Evolutionary conservation across 73 alveolate genomes (phyloP).

Genomic region (Symbiodinium pilosum): DNA sequence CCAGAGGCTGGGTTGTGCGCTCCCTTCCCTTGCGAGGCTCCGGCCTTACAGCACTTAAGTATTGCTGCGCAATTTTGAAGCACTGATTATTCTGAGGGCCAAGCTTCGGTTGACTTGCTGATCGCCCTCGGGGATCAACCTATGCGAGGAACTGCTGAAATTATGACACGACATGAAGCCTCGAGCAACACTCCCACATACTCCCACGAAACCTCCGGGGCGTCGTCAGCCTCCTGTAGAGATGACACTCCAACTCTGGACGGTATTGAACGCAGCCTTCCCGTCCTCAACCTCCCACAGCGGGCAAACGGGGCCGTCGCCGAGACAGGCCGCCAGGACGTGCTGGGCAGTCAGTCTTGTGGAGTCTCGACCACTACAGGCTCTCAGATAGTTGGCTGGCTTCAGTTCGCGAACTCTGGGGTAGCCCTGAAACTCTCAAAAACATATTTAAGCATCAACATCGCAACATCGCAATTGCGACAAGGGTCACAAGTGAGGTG

Average conservation of each 20-base stretch:
- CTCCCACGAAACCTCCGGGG: no score
- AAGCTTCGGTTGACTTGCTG: background rate
- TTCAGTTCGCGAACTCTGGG: no score
- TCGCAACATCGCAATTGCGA: no score
- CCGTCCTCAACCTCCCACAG: constrained; percentile 73
- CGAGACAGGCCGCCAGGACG: constrained; percentile 79
- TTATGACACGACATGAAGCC: background rate
- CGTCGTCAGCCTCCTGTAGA: constrained; percentile 7
- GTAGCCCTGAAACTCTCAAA: no score
- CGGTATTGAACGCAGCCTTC: background rate
- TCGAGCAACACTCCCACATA: no score
- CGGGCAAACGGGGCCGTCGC: constrained; percentile 78
- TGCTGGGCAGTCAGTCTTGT: constrained; percentile 5
- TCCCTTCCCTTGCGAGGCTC: background rate
- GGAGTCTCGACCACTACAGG: background rate
- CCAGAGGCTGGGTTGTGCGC: no score
- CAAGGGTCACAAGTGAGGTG: no score
- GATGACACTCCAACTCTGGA: background rate
- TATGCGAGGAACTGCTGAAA: background rate
- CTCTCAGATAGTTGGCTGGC: background rate
- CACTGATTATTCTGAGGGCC: no score
- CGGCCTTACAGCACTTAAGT: background rate
- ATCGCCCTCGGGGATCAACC: background rate
- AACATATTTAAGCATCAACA: no score
- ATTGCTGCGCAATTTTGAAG: background rate